phyloP scores from a whole-genome alignment of 2,329 filamentous ascomycete genomes.

The Pseudocercospora pini-densiflorae region DNA sequence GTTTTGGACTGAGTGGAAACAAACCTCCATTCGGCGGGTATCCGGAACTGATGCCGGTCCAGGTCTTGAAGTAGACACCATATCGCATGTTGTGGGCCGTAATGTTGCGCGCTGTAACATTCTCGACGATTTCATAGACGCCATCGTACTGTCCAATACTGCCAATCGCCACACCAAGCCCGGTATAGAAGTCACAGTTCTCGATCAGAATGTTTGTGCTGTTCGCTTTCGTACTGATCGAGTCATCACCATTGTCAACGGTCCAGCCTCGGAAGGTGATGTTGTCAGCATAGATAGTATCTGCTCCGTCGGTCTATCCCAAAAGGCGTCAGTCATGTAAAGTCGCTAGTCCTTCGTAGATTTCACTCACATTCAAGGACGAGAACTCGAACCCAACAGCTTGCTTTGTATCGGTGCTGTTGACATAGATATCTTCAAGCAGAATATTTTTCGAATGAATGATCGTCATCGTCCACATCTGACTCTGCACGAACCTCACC shows the following conservation, averaged over 20 bases:
- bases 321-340: too few relatives aligned
- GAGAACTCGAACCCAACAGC: too few relatives aligned
- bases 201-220: constrained; percentile 58
- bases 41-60: too few relatives aligned
- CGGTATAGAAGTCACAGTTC: constrained; percentile 55
- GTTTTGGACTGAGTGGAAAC: too few relatives aligned
- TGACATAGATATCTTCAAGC: constrained; percentile 58
- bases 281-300: constrained; percentile 47
- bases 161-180: constrained; percentile 60
- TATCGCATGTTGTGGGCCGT: too few relatives aligned
- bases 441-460: constrained; percentile 54
- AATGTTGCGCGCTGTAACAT: constrained; percentile 52
- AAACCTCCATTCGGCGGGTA: too few relatives aligned
- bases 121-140: constrained; percentile 55
- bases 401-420: constrained; percentile 47
- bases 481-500: constrained; percentile 59
- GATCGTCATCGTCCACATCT: constrained; percentile 53
- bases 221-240: constrained; percentile 60
- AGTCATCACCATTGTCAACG: constrained; percentile 58
- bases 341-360: too few relatives aligned
- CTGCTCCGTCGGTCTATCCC: too few relatives aligned
- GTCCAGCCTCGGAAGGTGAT: constrained; percentile 57
- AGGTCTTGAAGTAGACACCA: too few relatives aligned
- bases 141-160: constrained; percentile 61
- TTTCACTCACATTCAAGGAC: too few relatives aligned